Evolutionary conservation across 768 basidiomycete genomes (phyloP).

Genomic region (Rhizopogon sp.): DNA sequence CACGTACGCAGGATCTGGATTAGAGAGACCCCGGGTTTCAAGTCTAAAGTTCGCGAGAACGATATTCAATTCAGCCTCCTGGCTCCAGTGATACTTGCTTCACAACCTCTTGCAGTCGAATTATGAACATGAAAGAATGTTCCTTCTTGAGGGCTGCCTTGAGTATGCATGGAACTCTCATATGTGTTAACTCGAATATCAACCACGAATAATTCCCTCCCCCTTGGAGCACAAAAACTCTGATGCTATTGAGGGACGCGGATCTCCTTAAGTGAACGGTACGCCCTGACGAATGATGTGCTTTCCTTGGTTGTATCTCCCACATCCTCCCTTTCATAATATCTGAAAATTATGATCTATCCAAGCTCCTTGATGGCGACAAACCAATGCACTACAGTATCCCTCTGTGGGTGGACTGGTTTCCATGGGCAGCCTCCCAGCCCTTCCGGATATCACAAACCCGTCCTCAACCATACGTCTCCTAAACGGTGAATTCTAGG

Average conservation of each 20-base stretch:
- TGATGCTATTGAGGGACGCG: constrained; percentile 25
- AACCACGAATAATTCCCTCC: constrained; percentile 18
- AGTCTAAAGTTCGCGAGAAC: constrained; percentile 11
- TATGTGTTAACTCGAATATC: not conserved
- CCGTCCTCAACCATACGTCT: not conserved
- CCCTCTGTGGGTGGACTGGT: not conserved
- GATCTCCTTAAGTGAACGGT: constrained; percentile 17
- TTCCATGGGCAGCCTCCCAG: constrained; percentile 29
- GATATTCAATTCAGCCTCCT: constrained; percentile 18
- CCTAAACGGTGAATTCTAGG: too few species aligned
- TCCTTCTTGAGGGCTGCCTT: constrained; percentile 32
- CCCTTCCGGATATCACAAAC: not conserved
- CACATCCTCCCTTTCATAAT: constrained; percentile 21
- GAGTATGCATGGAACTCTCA: constrained; percentile 3
- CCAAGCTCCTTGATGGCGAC: not conserved
- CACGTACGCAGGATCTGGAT: constrained; percentile 32
- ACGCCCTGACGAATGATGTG: constrained; percentile 27
- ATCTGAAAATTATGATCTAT: not conserved
- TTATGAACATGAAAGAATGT: constrained; percentile 23
- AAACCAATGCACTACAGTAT: not conserved
- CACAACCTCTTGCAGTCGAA: constrained; percentile 24
- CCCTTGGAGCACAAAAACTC: constrained; percentile 9
- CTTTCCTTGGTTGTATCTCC: constrained; percentile 31
- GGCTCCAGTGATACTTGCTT: constrained; percentile 1
- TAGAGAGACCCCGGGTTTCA: constrained; percentile 20